Evolutionary conservation across 129 eudicot genomes (phyloP).

Genomic region (Flaveria robusta): DNA sequence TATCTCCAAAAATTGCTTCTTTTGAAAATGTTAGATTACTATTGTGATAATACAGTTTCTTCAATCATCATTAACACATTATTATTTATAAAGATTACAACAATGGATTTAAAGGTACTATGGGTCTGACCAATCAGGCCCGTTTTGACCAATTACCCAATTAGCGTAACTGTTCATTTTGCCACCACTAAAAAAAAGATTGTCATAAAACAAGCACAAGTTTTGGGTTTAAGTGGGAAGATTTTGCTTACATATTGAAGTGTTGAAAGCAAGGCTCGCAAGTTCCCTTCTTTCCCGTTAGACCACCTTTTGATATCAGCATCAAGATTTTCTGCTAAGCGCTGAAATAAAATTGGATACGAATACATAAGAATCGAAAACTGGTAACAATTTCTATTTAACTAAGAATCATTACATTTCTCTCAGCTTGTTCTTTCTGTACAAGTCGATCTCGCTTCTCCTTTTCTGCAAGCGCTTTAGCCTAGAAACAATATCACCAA

Average conservation of each 20-base stretch:
- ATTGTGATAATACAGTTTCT: too few species aligned
- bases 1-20: too few species aligned
- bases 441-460: constrained; percentile 86
- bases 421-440: constrained; percentile 92
- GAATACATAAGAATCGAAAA: constrained; percentile 10
- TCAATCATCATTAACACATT: background rate
- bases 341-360: constrained; percentile 53
- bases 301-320: constrained; percentile 97
- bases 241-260: constrained; percentile 79
- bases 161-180: background rate
- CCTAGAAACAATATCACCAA: constrained; percentile 53
- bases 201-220: background rate
- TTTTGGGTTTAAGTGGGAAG: constrained; percentile 8
- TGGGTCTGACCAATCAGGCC: background rate
- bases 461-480: constrained; percentile 95
- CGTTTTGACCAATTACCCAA: background rate
- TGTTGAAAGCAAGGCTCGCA: constrained; percentile 95
- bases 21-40: too few species aligned
- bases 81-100: background rate
- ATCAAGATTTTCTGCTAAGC: constrained; percentile 75
- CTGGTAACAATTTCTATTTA: background rate
- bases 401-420: constrained; percentile 54
- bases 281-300: constrained; percentile 83
- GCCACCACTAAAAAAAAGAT: background rate
- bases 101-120: background rate